Conservation (phyloP, 345 rosid genomes). For the Boechera divaricarpa region DNA sequence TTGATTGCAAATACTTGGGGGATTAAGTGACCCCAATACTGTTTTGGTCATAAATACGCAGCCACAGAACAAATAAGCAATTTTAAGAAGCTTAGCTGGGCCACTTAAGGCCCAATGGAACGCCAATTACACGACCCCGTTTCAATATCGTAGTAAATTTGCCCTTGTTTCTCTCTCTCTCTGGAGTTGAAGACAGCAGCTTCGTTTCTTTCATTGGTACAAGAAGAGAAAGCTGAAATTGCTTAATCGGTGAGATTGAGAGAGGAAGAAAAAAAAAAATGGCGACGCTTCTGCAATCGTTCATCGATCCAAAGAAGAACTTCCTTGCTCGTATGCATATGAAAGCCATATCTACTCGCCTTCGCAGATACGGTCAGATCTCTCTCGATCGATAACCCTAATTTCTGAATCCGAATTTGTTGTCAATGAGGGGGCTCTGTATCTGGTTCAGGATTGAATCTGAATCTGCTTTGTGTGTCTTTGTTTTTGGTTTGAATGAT, state of each 20-base stretch:
- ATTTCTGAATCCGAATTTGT: constrained; percentile 29
- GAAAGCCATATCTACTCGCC: constrained; percentile 42
- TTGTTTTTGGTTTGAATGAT: constrained; percentile 16
- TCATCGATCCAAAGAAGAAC: constrained; percentile 49
- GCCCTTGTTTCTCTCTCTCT: background rate
- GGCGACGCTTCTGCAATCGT: constrained; percentile 39
- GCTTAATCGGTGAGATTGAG: background rate
- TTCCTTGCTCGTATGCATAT: constrained; percentile 48
- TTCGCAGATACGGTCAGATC: constrained; percentile 48
- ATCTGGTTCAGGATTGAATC: background rate
- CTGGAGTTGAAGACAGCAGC: constrained; percentile 17
- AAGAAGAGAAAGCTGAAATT: background rate
- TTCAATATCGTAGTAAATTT: too few relatives aligned
- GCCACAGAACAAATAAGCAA: background rate
- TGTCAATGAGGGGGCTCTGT: background rate
- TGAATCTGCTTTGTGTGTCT: background rate
- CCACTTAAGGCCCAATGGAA: constrained; percentile 25
- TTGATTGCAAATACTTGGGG: too few relatives aligned
- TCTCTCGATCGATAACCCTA: constrained; percentile 36
- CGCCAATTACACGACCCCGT: background rate
- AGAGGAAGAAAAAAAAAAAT: constrained; percentile 14
- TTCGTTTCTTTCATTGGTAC: too few relatives aligned
- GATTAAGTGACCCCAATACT: too few relatives aligned
- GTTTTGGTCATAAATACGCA: background rate
- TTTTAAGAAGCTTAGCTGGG: background rate